phyloP scores from a whole-genome alignment of 2,329 filamentous ascomycete species.

The Trichophyton mentagrophytes region DNA sequence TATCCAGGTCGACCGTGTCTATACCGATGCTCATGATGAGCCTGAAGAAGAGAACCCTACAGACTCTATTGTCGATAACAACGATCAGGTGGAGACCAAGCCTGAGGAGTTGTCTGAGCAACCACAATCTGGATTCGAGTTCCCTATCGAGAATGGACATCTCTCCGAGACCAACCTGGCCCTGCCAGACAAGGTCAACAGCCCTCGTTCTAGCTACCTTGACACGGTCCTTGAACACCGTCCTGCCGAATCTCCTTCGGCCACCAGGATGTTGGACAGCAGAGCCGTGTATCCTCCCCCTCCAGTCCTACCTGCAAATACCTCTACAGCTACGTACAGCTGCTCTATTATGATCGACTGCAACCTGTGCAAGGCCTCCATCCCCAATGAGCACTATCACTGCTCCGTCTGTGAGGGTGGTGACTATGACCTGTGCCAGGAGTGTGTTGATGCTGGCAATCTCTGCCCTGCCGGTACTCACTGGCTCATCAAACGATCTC shows the following conservation, averaged over 20 bases:
- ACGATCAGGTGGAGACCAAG: background rate
- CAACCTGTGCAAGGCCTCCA: slow-evolving; percentile 71
- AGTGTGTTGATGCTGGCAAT: slow-evolving; percentile 62
- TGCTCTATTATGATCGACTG: slow-evolving; percentile 73
- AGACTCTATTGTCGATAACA: no score
- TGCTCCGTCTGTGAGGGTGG: slow-evolving; percentile 87
- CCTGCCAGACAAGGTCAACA: slow-evolving; percentile 15
- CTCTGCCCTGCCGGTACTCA: slow-evolving; percentile 68
- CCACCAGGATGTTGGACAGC: no score
- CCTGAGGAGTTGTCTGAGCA: background rate
- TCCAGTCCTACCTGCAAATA: slow-evolving; percentile 15
- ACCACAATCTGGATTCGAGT: background rate
- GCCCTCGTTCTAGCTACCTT: slow-evolving; percentile 25
- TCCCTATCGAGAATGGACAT: background rate
- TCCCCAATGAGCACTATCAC: slow-evolving; percentile 78
- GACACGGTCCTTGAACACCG: slow-evolving; percentile 26
- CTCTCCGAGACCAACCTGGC: slow-evolving; percentile 9
- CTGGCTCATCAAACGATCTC: slow-evolving; percentile 86
- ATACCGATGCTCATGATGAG: no score
- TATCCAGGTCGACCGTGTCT: slow-evolving; percentile 52
- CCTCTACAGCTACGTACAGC: slow-evolving; percentile 9
- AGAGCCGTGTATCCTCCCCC: background rate
- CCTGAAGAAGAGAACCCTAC: no score
- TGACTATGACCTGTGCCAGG: slow-evolving; percentile 83
- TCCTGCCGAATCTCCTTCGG: background rate